Base-by-base conservation (phyloP, 257 asterid species). In the Lycium ferocissimum region DNA sequence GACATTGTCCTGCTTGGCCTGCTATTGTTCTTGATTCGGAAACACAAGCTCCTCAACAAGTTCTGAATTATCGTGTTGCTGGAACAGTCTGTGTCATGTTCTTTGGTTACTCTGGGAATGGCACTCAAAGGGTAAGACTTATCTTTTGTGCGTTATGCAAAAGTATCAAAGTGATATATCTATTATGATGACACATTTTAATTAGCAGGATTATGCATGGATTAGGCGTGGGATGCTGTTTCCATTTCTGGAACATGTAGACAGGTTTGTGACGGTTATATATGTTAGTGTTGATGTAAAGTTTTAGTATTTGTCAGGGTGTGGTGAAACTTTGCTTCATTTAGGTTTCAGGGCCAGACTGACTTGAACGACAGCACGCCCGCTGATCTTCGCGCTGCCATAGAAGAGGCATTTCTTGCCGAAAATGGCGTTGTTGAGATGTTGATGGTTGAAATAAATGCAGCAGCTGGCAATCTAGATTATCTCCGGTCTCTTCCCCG, bases 191-290 rank as follows among this genome's bases (percentile, higher is more conserved):
- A 12, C 76, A 83, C 83, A 37, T 80, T 87, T 88, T 88, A 49
- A 65, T 89, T 91, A 85, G 86, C 98, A 97, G 99, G 99, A 97
- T 85, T 97, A 94, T 81, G 95, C 98, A 51, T 97, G 99, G 99
- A 90, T 94, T 84, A 94, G 88, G 86, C 92, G 91, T 1, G 97
- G 99, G 87, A 90, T 92, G 98, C 89, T 97, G 83, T 94, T 92
- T 94, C 99, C 99, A 37, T 97, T 95, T 87, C 84, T 93, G 85
- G 98, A 94, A 79, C 91, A 95, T 88, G 93, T 95, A 9, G 98
- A 97, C 93, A 92, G 99, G 99, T 97, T 67, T 79, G 86, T 69
- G 70, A 38, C 83, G 82, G 87, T 85, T 81, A 84, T 45, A 17
- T 88, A 72, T 84, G 67, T 35, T 89, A 22, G 63, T 37, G 65